A percentile compares a stretch with the other conserved stretches of the same genome.
These are phyloP conservation scores for Calycina herbarum DNA, from an alignment of 2,329 filamentous ascomycete genomes.

Conservation along the genomic window DNA sequence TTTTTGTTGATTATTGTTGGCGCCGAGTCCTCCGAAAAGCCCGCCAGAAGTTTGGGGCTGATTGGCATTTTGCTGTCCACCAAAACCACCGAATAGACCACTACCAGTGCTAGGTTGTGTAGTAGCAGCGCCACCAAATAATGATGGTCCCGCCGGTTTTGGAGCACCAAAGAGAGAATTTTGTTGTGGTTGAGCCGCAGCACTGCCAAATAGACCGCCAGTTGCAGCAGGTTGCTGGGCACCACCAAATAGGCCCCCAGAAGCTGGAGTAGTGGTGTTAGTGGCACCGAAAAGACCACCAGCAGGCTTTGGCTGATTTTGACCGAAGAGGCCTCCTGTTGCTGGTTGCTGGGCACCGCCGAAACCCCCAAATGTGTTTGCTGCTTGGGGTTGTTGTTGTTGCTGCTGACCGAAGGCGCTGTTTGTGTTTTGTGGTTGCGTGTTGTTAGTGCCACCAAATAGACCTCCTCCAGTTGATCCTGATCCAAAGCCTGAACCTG, in stretches of 20 bases:
- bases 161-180: not conserved
- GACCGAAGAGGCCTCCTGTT: not conserved
- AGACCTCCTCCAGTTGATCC: slow-evolving; percentile 15
- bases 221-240: slow-evolving; percentile 35
- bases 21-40: slow-evolving; percentile 51
- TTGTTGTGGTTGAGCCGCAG: not conserved
- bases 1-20: slow-evolving; percentile 52
- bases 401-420: slow-evolving; percentile 9
- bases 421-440: not conserved
- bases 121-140: not conserved
- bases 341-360: slow-evolving; percentile 5
- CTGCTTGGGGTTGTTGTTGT: not conserved
- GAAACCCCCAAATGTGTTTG: slow-evolving; percentile 9
- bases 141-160: not conserved
- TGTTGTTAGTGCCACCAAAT: slow-evolving; percentile 2
- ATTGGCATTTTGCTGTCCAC: slow-evolving; percentile 41
- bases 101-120: slow-evolving; percentile 28
- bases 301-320: not conserved
- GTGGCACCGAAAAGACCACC: slow-evolving; percentile 4
- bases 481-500: slow-evolving; percentile 16
- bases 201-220: slow-evolving; percentile 48
- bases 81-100: slow-evolving; percentile 35
- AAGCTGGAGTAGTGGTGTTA: slow-evolving; percentile 14
- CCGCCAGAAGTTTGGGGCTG: slow-evolving; percentile 42
- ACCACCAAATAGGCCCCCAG: slow-evolving; percentile 43